phyloP scores from a whole-genome alignment of 257 asterid species.

The Cinchona pubescens region DNA sequence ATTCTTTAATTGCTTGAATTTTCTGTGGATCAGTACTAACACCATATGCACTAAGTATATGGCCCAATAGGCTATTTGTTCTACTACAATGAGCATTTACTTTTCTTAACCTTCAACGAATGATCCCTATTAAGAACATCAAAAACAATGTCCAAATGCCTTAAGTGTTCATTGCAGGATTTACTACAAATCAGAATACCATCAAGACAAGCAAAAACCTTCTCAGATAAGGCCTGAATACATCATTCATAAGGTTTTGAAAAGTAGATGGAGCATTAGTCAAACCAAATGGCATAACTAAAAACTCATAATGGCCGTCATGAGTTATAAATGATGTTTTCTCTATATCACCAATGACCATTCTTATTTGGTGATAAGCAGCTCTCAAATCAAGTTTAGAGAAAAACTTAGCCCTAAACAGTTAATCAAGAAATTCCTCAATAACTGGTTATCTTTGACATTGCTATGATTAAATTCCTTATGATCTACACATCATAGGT shows the following conservation, averaged over 20 bases:
- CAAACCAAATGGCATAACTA: not conserved
- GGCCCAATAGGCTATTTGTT: too few species aligned
- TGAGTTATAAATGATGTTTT: not conserved
- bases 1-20: too few species aligned
- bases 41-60: too few species aligned
- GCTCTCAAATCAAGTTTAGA: not conserved
- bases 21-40: too few species aligned
- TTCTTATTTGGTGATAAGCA: not conserved
- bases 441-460: not conserved
- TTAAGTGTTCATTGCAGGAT: not conserved
- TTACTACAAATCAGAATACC: not conserved
- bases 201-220: not conserved
- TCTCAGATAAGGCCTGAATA: not conserved
- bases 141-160: not conserved
- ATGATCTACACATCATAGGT: not conserved
- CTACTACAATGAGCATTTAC: too few species aligned
- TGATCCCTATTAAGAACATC: too few species aligned
- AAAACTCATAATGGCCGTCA: not conserved
- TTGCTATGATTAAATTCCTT: not conserved
- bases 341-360: not conserved
- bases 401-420: not conserved
- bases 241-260: not conserved
- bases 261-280: not conserved
- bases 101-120: not conserved
- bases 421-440: constrained; percentile 6